Base-by-base conservation (phyloP, 2,329 filamentous ascomycete species). In the Trichoderma hamatum region DNA sequence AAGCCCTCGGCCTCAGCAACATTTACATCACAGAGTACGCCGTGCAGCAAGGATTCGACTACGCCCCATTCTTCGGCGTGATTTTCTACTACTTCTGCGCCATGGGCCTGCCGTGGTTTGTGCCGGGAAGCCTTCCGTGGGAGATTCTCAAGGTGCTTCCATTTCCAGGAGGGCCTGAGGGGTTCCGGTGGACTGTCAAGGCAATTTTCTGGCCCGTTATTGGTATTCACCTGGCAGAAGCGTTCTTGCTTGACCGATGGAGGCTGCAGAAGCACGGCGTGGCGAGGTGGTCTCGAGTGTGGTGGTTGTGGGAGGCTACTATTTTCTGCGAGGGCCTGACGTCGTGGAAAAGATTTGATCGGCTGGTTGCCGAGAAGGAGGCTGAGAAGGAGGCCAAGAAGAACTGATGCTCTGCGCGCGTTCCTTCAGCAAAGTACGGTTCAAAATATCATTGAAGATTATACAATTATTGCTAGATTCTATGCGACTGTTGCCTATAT, bases 191-290 rank as follows among this genome's bases (percentile, higher is more conserved):
- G 76, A 78, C 92, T 1, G 88, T 90, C 71, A 85, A 85, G 60
- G 76, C 81, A 16, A 81, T 95, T 52, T 81, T 91, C 66, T 73
- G 81, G 24, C 82, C 86, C 0, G 86, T 94, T 68, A 3, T 93
- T 1, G 82, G 75, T 0, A 85, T 93, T 14, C 95, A 97, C 79
- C 26, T 83, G 0, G 69, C 78, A 3, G 95, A 97, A 82, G 80
- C 84, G n/a, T 79, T 80, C 55, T 80, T 82, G 75, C 81, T 90
- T 73, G 84, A 85, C 71, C 78, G 76, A 52, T 82, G 79, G 60
- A 79, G 83, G 69, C 76, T 89, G 70, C 74, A 74, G 66, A 84
- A 76, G 75, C 82, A 85, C 72, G 83, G 83, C 7, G 83, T 89
- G 13, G 76, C 78, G 69, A 76, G 79, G 39, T 82, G 83, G 9